Conservation (phyloP, 441 rosid species). For the Arabidopsis lyrata region DNA sequence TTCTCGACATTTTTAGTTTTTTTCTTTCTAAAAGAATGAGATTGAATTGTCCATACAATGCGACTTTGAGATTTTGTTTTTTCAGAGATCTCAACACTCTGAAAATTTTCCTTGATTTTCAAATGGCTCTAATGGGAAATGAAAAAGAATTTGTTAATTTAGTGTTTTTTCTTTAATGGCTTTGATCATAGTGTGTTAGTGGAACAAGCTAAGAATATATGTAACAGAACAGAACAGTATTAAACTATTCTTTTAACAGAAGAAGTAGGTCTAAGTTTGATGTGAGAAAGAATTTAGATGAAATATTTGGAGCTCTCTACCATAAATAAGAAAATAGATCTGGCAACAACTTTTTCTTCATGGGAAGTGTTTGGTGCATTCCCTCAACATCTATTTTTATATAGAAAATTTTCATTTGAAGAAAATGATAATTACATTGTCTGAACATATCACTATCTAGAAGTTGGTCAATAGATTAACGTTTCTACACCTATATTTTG, state of each 20-base stretch:
- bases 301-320: slow-evolving; percentile 32
- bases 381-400: slow-evolving; percentile 14
- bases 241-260: slow-evolving; percentile 35
- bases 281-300: slow-evolving; percentile 36
- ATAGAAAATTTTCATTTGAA: not conserved
- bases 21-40: not conserved
- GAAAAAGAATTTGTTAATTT: not conserved
- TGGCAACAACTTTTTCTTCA: slow-evolving; percentile 38
- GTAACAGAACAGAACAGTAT: slow-evolving; percentile 30
- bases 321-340: slow-evolving; percentile 34
- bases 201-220: slow-evolving; percentile 39
- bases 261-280: slow-evolving; percentile 39
- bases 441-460: slow-evolving; percentile 10
- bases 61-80: no score
- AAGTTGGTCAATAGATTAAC: slow-evolving; percentile 23
- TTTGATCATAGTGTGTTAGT: slow-evolving; percentile 9
- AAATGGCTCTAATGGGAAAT: slow-evolving; percentile 1
- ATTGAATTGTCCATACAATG: not conserved
- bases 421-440: not conserved
- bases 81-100: not conserved
- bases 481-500: slow-evolving; percentile 2
- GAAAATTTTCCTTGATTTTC: not conserved
- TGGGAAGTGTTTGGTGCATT: slow-evolving; percentile 39
- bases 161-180: not conserved
- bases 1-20: not conserved